Conservation (phyloP, 176 grass and related monocot genomes). For the Oryza officinalis region DNA sequence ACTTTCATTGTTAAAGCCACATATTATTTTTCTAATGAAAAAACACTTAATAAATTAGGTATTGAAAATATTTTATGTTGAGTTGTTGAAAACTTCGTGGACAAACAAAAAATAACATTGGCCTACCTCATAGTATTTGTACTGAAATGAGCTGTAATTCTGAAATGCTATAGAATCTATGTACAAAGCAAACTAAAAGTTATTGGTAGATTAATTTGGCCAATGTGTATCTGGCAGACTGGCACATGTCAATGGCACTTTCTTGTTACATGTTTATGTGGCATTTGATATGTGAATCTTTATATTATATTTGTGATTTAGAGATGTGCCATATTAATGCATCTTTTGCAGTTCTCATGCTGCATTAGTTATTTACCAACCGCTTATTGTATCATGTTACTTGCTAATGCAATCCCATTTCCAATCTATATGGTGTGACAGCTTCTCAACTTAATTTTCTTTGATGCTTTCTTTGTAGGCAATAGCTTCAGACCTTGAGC, state of each 20-base stretch:
- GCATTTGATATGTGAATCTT: not conserved
- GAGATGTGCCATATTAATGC: not conserved
- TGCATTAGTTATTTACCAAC: conserved; percentile 22
- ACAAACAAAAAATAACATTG: not conserved
- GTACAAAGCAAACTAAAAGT: conserved; percentile 15
- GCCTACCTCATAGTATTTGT: not conserved
- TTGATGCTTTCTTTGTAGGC: conserved; percentile 38
- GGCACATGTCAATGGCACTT: not conserved
- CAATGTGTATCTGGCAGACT: not conserved
- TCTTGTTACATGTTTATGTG: not conserved
- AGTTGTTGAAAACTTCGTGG: not conserved
- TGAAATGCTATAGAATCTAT: conserved; percentile 20
- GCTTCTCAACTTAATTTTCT: conserved; percentile 18
- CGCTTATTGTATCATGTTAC: conserved; percentile 11
- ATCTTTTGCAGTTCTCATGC: not conserved
- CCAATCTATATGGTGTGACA: not conserved
- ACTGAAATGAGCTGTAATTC: conserved; percentile 3
- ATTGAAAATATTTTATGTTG: not conserved
- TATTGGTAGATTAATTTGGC: conserved; percentile 5
- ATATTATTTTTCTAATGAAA: too few relatives aligned
- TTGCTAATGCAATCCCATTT: not conserved
- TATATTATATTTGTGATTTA: not conserved
- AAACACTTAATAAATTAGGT: not conserved
- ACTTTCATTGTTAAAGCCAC: too few relatives aligned
- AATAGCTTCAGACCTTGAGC: conserved; percentile 64